Evolutionary conservation across 495 filamentous ascomycete genomes (phyloP).

Genomic region (Xylaria curta): DNA sequence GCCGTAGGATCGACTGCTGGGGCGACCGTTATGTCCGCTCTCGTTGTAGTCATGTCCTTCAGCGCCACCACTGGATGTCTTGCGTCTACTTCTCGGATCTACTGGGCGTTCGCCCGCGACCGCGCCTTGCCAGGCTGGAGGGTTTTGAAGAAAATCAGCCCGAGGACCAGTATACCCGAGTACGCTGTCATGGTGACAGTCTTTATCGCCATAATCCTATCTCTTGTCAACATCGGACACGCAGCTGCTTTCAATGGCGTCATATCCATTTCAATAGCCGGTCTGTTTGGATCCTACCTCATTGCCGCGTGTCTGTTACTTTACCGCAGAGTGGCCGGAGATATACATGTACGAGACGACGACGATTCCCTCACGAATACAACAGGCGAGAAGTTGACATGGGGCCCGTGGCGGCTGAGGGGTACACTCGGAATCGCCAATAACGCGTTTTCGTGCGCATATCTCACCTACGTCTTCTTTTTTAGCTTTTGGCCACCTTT

Average conservation of each 20-base stretch:
- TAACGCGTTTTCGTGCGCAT: slow-evolving; percentile 48
- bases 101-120: slow-evolving; percentile 62
- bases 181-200: slow-evolving; percentile 46
- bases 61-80: slow-evolving; percentile 45
- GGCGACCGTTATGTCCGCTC: slow-evolving; percentile 41
- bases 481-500: slow-evolving; percentile 53
- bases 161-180: slow-evolving; percentile 40
- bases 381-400: slow-evolving; percentile 37
- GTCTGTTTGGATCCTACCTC: slow-evolving; percentile 52
- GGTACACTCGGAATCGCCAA: slow-evolving; percentile 48
- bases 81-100: slow-evolving; percentile 57
- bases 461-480: slow-evolving; percentile 48
- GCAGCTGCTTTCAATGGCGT: slow-evolving; percentile 57
- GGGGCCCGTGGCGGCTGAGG: slow-evolving; percentile 52
- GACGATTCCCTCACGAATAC: slow-evolving; percentile 25
- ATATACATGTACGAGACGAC: slow-evolving; percentile 24
- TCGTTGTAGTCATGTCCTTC: slow-evolving; percentile 46
- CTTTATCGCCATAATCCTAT: slow-evolving; percentile 47
- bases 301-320: slow-evolving; percentile 50
- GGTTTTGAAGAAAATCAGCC: slow-evolving; percentile 23
- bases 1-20: slow-evolving; percentile 41
- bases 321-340: slow-evolving; percentile 40
- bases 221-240: slow-evolving; percentile 58
- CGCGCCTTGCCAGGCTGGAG: slow-evolving; percentile 46
- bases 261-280: slow-evolving; percentile 50